Conservation (phyloP, 2,329 filamentous ascomycete genomes). For the Pseudocercospora cruenta region DNA sequence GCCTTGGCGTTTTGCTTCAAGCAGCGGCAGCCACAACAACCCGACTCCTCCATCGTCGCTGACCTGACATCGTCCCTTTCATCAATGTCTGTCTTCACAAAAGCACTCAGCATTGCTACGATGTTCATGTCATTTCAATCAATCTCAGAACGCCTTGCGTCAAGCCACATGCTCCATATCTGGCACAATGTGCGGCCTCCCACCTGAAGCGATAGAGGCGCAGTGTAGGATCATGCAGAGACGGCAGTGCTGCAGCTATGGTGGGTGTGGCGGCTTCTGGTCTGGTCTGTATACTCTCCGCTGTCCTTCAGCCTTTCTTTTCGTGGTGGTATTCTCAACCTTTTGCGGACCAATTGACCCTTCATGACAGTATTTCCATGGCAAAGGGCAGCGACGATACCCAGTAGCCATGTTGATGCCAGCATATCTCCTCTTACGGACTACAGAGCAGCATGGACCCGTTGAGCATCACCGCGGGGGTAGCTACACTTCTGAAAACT, state of each 20-base stretch:
- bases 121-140: no score
- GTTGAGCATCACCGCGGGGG: conserved; percentile 4
- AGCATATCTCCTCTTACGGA: background rate
- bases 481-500: background rate
- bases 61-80: no score
- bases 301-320: background rate
- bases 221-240: background rate
- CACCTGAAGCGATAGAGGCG: background rate
- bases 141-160: background rate
- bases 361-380: background rate
- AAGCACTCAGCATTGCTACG: no score
- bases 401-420: background rate
- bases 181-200: background rate
- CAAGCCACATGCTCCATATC: background rate
- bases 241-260: background rate
- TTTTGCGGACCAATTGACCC: background rate
- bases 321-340: background rate
- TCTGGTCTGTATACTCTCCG: background rate
- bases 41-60: no score
- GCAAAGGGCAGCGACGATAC: background rate
- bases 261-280: background rate
- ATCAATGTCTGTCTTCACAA: no score
- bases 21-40: no score
- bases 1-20: background rate
- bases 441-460: background rate